phyloP scores from a whole-genome alignment of 148 eudicot genomes.

The Persicaria tinctoria region DNA sequence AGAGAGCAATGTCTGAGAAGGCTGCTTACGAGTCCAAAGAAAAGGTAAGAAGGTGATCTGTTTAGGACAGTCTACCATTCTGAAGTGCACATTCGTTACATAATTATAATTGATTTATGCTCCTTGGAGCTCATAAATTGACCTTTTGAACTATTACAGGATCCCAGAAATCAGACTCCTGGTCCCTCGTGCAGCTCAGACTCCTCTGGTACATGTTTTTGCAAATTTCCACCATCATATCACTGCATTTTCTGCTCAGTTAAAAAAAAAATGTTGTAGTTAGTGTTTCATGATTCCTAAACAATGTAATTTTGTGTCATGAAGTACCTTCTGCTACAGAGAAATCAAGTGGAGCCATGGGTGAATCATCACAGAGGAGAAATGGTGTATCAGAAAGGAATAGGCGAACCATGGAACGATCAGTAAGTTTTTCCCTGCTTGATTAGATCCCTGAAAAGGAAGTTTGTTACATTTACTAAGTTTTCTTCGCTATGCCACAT shows the following conservation, averaged over 20 bases:
- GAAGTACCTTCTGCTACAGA: slow-evolving; percentile 17
- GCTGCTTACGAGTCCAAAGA: slow-evolving; percentile 33
- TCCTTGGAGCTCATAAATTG: background rate
- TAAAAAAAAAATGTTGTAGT: background rate
- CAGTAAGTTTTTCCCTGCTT: slow-evolving; percentile 40
- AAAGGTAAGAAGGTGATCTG: slow-evolving; percentile 25
- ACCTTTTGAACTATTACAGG: slow-evolving; percentile 35
- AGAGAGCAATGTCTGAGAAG: slow-evolving; percentile 71
- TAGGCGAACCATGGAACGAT: slow-evolving; percentile 74
- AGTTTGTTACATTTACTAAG: slow-evolving; percentile 1
- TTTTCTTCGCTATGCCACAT: background rate
- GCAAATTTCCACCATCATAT: background rate
- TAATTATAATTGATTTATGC: background rate
- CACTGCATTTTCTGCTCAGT: background rate
- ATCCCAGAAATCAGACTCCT: slow-evolving; percentile 35
- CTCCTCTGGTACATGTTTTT: slow-evolving; percentile 7
- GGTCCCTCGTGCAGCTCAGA: slow-evolving; percentile 12
- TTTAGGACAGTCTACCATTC: background rate
- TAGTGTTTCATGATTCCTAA: background rate
- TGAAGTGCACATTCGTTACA: background rate
- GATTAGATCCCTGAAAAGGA: background rate
- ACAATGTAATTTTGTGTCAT: background rate
- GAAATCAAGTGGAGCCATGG: slow-evolving; percentile 31
- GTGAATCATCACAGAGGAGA: slow-evolving; percentile 65
- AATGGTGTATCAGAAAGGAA: slow-evolving; percentile 82